A percentile compares a stretch with the other conserved stretches of the same genome.
Evolutionary conservation across 345 rosid genomes (phyloP).

Genomic region (Nasturtium officinale): DNA sequence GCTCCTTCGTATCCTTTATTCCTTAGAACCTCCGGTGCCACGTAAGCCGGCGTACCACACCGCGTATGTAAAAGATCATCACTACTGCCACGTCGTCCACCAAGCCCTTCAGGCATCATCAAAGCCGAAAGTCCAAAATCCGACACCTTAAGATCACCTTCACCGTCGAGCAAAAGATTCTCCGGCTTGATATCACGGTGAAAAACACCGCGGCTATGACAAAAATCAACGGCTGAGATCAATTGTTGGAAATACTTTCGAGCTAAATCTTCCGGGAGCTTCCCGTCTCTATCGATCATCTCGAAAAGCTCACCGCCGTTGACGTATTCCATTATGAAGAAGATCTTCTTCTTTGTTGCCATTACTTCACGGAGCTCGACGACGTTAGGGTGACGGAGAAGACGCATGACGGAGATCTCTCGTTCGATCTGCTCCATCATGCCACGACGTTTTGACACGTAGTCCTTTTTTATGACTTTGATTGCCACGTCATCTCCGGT

Average conservation of each 20-base stretch:
- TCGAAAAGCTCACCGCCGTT: slow-evolving; percentile 78
- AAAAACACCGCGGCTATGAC: slow-evolving; percentile 81
- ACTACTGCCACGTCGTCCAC: slow-evolving; percentile 44
- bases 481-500: slow-evolving; percentile 67
- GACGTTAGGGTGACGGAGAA: slow-evolving; percentile 74
- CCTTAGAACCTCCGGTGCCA: slow-evolving; percentile 87
- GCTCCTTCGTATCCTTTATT: slow-evolving; percentile 89
- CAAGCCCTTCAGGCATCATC: slow-evolving; percentile 65
- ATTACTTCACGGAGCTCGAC: slow-evolving; percentile 75
- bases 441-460: slow-evolving; percentile 49
- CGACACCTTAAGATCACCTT: slow-evolving; percentile 66
- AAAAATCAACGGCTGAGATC: slow-evolving; percentile 72
- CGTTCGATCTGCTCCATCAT: slow-evolving; percentile 76
- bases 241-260: slow-evolving; percentile 74
- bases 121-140: slow-evolving; percentile 84
- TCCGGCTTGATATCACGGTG: slow-evolving; percentile 93
- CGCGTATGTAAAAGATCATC: slow-evolving; percentile 83
- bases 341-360: slow-evolving; percentile 72
- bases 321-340: slow-evolving; percentile 78
- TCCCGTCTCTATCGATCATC: slow-evolving; percentile 58
- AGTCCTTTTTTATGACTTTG: slow-evolving; percentile 65
- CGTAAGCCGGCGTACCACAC: slow-evolving; percentile 88
- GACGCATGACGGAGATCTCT: slow-evolving; percentile 80
- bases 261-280: slow-evolving; percentile 61
- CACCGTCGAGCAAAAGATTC: slow-evolving; percentile 68